Evolutionary conservation across 257 asterid species (phyloP), one percentile per base, ranked within the genome.

Genomic region (Scutellaria barbata): DNA sequence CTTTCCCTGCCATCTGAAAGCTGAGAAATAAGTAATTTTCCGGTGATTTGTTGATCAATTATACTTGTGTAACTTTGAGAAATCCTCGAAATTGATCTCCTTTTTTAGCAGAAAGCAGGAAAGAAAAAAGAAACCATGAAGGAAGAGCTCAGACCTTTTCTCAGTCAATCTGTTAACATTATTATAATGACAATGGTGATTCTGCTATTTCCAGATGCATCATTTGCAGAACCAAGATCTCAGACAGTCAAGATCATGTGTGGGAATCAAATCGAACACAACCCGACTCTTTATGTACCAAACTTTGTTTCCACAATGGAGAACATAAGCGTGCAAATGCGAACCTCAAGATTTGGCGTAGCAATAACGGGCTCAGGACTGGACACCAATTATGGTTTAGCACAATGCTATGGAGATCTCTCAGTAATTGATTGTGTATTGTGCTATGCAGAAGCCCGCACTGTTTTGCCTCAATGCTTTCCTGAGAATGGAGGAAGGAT

Each of bases 391-490:
- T 88, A 85, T 42, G 96, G 88, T 5, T 14, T 87, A 16, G 96
- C 92, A 1, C 92, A 89, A 46, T 89, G 98, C 87, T 89, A 92
- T 46, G 92, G 93, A 0, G 98, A 92, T 64, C 95, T 92, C 68
- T 86, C 96, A 13, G 67, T 66, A 25, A 74, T 81, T 8, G 95
- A 92, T 60, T 89, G 98, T n/a, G 90, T 80, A 5, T 63, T 86
- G 52, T 92, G 98, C 79, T 92, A 87, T 60, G 93, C 93, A 0
- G 87, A 86, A 66, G 95, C 93, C 0, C 92, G 96, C 14, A 85
- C 88, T 0, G 75, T 85, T 20, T 83, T 92, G 33, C 96, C 96
- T 14, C 88, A 76, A 58, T 92, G 96, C 85, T 88, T 74, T 54
- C 98, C 98, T 3, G 47, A 1, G 35, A 89, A 74, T 59, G 88